phyloP scores from a whole-genome alignment of 441 rosid species.

The Kokia cookei region DNA sequence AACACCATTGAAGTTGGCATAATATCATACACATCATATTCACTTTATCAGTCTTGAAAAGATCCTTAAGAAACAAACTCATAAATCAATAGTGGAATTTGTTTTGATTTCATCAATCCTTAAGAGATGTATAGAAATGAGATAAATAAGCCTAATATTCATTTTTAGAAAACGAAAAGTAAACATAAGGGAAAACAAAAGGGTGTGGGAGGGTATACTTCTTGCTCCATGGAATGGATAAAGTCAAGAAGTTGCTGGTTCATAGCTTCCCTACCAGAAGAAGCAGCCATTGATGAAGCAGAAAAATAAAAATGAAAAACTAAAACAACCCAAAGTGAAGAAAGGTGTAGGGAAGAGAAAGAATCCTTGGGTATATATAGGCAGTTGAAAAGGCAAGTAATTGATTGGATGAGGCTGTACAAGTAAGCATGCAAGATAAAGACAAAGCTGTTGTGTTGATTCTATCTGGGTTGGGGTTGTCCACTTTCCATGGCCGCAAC shows the following conservation, averaged over 20 bases:
- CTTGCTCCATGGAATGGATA: slow-evolving; percentile 1
- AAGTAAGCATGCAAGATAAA: neutral
- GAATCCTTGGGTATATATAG: neutral
- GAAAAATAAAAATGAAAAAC: neutral
- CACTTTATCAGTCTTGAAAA: neutral
- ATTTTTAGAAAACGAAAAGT: too few species aligned
- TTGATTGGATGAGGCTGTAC: neutral
- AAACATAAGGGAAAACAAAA: neutral
- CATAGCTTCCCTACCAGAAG: neutral
- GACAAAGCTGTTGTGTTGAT: neutral
- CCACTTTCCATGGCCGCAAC: neutral
- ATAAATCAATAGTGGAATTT: neutral
- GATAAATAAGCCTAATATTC: neutral
- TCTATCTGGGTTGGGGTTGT: neutral
- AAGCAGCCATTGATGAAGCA: neutral
- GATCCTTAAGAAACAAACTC: neutral
- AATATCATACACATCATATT: neutral
- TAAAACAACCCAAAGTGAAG: neutral
- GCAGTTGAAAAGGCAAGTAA: neutral
- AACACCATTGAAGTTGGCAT: neutral
- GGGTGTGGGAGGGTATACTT: neutral
- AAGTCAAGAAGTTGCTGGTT: neutral
- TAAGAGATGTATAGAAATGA: neutral
- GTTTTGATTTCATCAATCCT: neutral
- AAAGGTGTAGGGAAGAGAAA: neutral